phyloP scores from a whole-genome alignment of 768 basidiomycete species.

The Tephrocybe sp. region DNA sequence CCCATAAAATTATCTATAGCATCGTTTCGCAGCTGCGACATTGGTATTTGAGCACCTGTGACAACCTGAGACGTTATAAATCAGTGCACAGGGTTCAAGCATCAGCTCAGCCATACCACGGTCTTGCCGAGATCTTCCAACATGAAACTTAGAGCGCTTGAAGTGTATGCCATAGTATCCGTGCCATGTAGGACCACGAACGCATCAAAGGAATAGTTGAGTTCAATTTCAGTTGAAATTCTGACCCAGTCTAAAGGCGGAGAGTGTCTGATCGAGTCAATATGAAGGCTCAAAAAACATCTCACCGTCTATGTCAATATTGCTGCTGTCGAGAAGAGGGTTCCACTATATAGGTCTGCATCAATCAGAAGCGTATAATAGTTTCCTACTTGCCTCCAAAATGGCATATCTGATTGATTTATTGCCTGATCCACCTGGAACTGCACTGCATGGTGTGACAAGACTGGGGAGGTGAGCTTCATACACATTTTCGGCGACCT shows the following conservation, averaged over 20 bases:
- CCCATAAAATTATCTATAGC: slow-evolving; percentile 92
- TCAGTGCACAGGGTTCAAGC: not conserved
- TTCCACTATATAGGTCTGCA: slow-evolving; percentile 58
- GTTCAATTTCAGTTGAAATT: slow-evolving; percentile 88
- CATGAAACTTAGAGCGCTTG: slow-evolving; percentile 86
- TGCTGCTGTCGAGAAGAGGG: slow-evolving; percentile 84
- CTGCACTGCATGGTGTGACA: slow-evolving; percentile 71
- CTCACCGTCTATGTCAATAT: slow-evolving; percentile 77
- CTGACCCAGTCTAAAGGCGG: slow-evolving; percentile 74
- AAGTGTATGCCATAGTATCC: slow-evolving; percentile 88
- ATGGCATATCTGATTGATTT: slow-evolving; percentile 86
- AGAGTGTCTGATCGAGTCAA: slow-evolving; percentile 6
- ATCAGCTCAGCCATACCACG: slow-evolving; percentile 48
- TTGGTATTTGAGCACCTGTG: slow-evolving; percentile 91
- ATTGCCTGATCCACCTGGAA: slow-evolving; percentile 54
- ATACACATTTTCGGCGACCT: slow-evolving; percentile 61
- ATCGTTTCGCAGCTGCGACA: slow-evolving; percentile 90
- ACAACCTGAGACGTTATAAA: slow-evolving; percentile 54
- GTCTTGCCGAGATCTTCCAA: slow-evolving; percentile 93
- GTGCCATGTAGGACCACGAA: slow-evolving; percentile 91
- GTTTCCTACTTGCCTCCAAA: slow-evolving; percentile 55
- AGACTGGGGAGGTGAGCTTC: slow-evolving; percentile 73
- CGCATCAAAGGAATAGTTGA: slow-evolving; percentile 90
- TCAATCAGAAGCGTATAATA: slow-evolving; percentile 7
- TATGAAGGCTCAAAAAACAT: not conserved